phyloP scores from a whole-genome alignment of 2,329 filamentous ascomycete species.

The Geosmithia flava region DNA sequence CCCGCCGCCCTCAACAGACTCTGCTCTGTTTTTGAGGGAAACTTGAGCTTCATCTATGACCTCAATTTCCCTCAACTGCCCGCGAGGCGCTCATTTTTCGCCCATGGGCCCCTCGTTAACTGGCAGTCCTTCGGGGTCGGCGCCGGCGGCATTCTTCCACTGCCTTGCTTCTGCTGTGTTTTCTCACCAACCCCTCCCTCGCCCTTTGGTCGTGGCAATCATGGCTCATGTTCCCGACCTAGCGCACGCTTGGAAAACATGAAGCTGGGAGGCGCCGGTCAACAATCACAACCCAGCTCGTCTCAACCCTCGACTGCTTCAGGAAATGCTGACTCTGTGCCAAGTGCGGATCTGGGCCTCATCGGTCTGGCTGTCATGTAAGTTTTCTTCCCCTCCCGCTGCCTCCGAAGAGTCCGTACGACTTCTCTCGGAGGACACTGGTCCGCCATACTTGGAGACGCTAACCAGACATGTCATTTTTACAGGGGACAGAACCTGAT shows the following conservation, averaged over 20 bases:
- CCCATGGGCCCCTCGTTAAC: background rate
- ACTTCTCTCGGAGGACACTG: background rate
- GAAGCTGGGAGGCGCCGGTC: slow-evolving; percentile 48
- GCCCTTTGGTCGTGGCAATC: slow-evolving; percentile 10
- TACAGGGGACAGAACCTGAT: slow-evolving; percentile 71
- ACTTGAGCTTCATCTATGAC: too few species aligned
- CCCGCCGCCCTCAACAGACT: slow-evolving; percentile 16
- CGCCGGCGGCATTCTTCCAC: background rate
- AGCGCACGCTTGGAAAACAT: slow-evolving; percentile 67
- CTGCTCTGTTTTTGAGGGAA: slow-evolving; percentile 5
- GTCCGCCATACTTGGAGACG: slow-evolving; percentile 6
- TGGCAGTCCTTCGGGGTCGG: background rate
- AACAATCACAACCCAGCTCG: slow-evolving; percentile 24
- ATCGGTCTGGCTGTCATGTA: slow-evolving; percentile 88
- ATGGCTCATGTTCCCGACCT: slow-evolving; percentile 24
- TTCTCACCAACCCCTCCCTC: background rate
- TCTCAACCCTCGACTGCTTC: slow-evolving; percentile 13
- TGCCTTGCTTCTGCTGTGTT: background rate
- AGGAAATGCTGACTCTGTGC: slow-evolving; percentile 41
- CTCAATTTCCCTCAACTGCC: too few species aligned
- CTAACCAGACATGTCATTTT: slow-evolving; percentile 3
- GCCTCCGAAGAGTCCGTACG: too few species aligned
- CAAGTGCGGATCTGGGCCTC: slow-evolving; percentile 79
- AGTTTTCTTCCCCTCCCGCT: slow-evolving; percentile 17
- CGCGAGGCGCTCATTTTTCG: too few species aligned